phyloP scores from a whole-genome alignment of 1,284 basidiomycete genomes.

The Ganoderma lucidum region DNA sequence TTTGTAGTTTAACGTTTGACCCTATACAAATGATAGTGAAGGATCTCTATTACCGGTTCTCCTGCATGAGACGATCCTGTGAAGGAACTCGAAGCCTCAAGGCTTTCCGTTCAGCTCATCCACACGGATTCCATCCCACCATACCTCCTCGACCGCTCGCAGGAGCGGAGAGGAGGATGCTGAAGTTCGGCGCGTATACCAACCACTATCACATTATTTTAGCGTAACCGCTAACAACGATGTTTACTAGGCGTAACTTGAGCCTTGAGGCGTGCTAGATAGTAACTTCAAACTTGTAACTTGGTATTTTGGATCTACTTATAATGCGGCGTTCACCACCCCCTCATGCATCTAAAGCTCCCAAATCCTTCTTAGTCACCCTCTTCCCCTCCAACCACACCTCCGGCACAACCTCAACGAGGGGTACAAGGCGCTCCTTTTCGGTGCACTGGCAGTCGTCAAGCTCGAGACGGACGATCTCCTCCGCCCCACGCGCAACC shows the following conservation, averaged over 20 bases:
- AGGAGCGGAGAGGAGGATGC: background rate
- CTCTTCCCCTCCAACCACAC: slow-evolving; percentile 12
- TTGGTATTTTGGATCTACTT: too few relatives aligned
- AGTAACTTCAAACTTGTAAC: too few relatives aligned
- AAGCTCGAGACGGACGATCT: background rate
- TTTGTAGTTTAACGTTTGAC: background rate
- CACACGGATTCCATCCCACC: background rate
- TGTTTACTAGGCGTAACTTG: too few relatives aligned
- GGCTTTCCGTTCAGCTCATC: background rate
- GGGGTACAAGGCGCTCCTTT: background rate
- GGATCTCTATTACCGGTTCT: too few relatives aligned
- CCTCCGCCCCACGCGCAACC: background rate
- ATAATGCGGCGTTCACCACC: too few relatives aligned
- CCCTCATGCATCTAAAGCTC: background rate
- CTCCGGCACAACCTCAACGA: slow-evolving; percentile 9
- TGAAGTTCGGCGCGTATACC: background rate
- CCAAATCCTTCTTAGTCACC: background rate
- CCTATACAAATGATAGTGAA: background rate
- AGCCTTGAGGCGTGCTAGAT: too few relatives aligned
- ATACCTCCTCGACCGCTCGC: background rate
- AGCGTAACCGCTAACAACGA: background rate
- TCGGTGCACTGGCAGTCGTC: slow-evolving; percentile 8
- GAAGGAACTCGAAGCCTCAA: background rate
- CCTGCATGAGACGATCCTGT: too few relatives aligned
- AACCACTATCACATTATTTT: background rate